Evolutionary conservation across 192 early-diverging fungal species (phyloP), one percentile per base, ranked within the genome.

Genomic region (Backusella westeae): DNA sequence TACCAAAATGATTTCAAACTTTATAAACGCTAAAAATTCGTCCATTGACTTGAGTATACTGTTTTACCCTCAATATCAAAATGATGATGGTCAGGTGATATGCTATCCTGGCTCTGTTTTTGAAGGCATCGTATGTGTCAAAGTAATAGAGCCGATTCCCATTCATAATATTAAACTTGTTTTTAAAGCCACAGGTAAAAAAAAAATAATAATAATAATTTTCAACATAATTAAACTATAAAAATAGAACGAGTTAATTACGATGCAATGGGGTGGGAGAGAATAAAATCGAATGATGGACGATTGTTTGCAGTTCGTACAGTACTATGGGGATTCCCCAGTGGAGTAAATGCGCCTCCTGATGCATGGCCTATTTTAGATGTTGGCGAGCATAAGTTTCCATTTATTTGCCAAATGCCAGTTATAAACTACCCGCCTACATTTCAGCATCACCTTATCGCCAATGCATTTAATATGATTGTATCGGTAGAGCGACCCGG

Each of bases 351-450:
- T 17, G 21, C 26, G 1, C 75, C 66, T 71, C 53, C 63, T 66
- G 35, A 70, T 34, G 38, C 41, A 56, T 74, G 72, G 69, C 72
- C 72, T 35, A 68, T 53, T 26, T 23, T 81, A 29, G 67, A 69
- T 39, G 53, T 66, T 26, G 81, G 81, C 21, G 67, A 41, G 21
- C 74, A 79, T 15, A 56, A 23, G 7, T 79, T 72, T 9, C 77
- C 77, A 34, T 82, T 82, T 73, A 68, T 75, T 3, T 44, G 52
- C 21, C 77, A 82, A 70, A 42, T 82, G 42, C 81, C 81, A 3
- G 46, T 82, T 6, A 46, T 82, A 7, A 82, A 82, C 34, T 82
- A 79, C 42, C 72, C 74, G 4, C 73, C 77, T 6, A 41, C 77
- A 6, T 74, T 74, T 67, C 38, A 77, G 14, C 69, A 79, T 52